phyloP scores from a whole-genome alignment of 192 early-diverging fungal species.

The Dimargaris xerosporica region DNA sequence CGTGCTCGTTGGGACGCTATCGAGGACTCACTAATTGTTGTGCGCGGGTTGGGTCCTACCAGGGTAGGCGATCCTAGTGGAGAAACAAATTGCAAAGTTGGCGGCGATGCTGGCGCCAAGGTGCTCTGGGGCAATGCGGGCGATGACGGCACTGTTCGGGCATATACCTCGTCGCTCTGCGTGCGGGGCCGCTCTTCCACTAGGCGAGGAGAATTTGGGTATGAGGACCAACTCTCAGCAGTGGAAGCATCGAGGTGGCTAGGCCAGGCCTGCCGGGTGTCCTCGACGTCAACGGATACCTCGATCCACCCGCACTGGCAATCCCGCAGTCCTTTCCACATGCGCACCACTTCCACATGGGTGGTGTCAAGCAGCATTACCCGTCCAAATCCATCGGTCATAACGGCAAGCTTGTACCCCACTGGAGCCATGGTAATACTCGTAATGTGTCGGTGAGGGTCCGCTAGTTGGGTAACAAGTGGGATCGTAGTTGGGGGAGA shows the following conservation, averaged over 20 bases:
- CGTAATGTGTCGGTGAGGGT: slow-evolving; percentile 34
- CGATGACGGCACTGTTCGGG: neutral
- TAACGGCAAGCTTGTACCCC: slow-evolving; percentile 31
- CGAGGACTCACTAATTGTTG: neutral
- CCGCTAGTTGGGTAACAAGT: slow-evolving; percentile 30
- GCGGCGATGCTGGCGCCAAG: neutral
- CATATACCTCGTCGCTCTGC: no score
- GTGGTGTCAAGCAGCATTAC: slow-evolving; percentile 48
- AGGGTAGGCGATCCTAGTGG: neutral
- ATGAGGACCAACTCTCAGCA: no score
- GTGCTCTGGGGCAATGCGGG: neutral
- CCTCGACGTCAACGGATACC: slow-evolving; percentile 19
- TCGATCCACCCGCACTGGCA: slow-evolving; percentile 58
- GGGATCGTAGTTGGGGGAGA: slow-evolving; percentile 32
- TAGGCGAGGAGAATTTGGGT: neutral
- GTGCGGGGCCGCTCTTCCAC: neutral
- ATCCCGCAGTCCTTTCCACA: slow-evolving; percentile 58
- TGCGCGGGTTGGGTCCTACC: neutral
- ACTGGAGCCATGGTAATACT: slow-evolving; percentile 34
- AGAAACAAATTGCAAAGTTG: neutral
- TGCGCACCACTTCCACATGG: slow-evolving; percentile 43
- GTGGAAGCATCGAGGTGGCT: no score
- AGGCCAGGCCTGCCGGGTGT: neutral
- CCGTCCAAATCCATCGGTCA: slow-evolving; percentile 49
- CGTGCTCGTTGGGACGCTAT: neutral